Evolutionary conservation across 2,329 filamentous ascomycete species (phyloP).

Genomic region (Nemania bipapillata): DNA sequence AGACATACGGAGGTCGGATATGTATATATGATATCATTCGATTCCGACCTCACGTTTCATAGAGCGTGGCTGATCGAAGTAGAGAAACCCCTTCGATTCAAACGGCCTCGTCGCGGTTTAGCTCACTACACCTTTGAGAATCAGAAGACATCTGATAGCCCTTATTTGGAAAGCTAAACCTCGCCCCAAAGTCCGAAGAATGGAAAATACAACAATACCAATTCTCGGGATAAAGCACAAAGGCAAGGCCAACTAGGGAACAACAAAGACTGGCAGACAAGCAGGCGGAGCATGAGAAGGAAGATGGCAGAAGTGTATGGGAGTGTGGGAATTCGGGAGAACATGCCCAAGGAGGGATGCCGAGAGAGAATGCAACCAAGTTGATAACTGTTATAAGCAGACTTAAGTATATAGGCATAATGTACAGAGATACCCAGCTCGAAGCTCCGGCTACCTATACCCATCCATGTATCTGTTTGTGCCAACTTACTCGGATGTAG

Average conservation of each 20-base stretch:
- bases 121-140: neutral
- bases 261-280: neutral
- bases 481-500: no score
- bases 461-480: neutral
- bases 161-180: neutral
- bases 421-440: constrained; percentile 32
- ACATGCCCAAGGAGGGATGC: neutral
- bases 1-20: neutral
- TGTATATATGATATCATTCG: neutral
- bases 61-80: neutral
- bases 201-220: neutral
- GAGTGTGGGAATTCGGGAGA: neutral
- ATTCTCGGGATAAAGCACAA: neutral
- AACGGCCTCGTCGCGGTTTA: neutral
- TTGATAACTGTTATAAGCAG: neutral
- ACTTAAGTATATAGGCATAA: neutral
- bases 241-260: neutral
- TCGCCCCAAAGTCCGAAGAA: neutral
- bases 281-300: neutral
- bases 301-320: neutral
- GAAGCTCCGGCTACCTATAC: no score
- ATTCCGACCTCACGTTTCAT: neutral
- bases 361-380: neutral
- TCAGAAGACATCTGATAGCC: neutral
- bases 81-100: neutral